Percentiles rank a stretch among this genome's conserved stretches.
phyloP scores from a whole-genome alignment of 495 filamentous ascomycete species.

The Neurospora tetraspora region DNA sequence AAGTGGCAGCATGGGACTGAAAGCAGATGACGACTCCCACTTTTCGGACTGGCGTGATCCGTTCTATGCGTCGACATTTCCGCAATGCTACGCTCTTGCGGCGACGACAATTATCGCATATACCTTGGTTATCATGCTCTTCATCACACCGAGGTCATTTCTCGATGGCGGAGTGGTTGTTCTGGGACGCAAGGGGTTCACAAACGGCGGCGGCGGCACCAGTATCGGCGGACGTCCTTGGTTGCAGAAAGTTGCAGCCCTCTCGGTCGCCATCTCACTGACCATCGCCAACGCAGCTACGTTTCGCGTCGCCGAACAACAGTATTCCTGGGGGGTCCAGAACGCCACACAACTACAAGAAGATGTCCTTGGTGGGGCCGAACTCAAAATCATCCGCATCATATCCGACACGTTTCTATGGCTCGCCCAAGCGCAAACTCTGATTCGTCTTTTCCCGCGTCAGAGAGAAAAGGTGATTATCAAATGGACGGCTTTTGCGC shows the following conservation, averaged over 20 bases:
- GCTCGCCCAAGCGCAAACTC: slow-evolving; percentile 93
- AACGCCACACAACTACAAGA: slow-evolving; percentile 64
- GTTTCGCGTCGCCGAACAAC: slow-evolving; percentile 66
- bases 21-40: slow-evolving; percentile 13
- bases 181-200: slow-evolving; percentile 75
- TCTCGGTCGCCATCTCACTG: slow-evolving; percentile 81
- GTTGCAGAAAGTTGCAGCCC: slow-evolving; percentile 89
- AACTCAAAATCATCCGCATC: slow-evolving; percentile 79
- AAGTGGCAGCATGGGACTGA: background rate
- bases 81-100: slow-evolving; percentile 84
- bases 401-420: slow-evolving; percentile 93
- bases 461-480: slow-evolving; percentile 97
- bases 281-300: slow-evolving; percentile 89
- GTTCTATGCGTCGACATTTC: slow-evolving; percentile 86
- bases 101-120: slow-evolving; percentile 87
- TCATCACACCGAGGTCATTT: slow-evolving; percentile 85
- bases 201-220: slow-evolving; percentile 67
- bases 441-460: slow-evolving; percentile 90
- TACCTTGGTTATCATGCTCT: slow-evolving; percentile 85
- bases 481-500: slow-evolving; percentile 92
- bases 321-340: slow-evolving; percentile 61
- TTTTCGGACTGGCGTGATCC: slow-evolving; percentile 61
- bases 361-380: slow-evolving; percentile 67
- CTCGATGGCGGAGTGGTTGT: slow-evolving; percentile 75
- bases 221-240: slow-evolving; percentile 88